Conservation (phyloP, 2,329 filamentous ascomycete species). For the Penicillium sp. region DNA sequence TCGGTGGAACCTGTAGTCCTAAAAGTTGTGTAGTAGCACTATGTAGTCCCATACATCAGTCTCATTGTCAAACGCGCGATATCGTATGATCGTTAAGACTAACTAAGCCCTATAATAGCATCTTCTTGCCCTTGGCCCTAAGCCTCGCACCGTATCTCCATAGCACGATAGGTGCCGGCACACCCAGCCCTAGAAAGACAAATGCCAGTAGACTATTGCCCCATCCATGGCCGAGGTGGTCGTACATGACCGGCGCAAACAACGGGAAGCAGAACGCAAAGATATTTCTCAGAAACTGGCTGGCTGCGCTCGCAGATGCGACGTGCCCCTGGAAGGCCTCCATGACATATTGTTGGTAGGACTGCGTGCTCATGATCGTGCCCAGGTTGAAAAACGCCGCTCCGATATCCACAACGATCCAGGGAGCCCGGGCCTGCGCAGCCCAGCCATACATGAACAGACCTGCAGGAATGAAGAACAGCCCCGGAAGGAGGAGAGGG, state of each 20-base stretch:
- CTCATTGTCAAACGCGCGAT: too few relatives aligned
- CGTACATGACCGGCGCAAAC: constrained; percentile 11
- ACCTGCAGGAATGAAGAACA: constrained; percentile 56
- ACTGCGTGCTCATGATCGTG: constrained; percentile 47
- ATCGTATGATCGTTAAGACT: too few relatives aligned
- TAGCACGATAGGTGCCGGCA: background rate
- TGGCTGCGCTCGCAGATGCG: constrained; percentile 41
- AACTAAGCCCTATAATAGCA: too few relatives aligned
- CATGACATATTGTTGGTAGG: constrained; percentile 41
- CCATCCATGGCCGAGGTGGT: background rate
- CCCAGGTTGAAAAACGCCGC: constrained; percentile 47
- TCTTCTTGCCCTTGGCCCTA: background rate
- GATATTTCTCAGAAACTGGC: constrained; percentile 32
- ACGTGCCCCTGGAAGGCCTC: constrained; percentile 44
- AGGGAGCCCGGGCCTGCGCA: constrained; percentile 53
- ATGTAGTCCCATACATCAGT: too few relatives aligned
- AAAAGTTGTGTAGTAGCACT: too few relatives aligned
- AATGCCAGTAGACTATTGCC: constrained; percentile 5
- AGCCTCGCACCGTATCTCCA: background rate
- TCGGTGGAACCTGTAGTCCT: too few relatives aligned
- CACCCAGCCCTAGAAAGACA: background rate
- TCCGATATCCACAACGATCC: constrained; percentile 57
- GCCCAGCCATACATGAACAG: constrained; percentile 64
- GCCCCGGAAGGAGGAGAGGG: constrained; percentile 59
- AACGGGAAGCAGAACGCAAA: constrained; percentile 11